These are phyloP conservation scores for Saksenaea vasiformis DNA, from an alignment of 371 early-diverging fungal species.

Conservation along the genomic window DNA sequence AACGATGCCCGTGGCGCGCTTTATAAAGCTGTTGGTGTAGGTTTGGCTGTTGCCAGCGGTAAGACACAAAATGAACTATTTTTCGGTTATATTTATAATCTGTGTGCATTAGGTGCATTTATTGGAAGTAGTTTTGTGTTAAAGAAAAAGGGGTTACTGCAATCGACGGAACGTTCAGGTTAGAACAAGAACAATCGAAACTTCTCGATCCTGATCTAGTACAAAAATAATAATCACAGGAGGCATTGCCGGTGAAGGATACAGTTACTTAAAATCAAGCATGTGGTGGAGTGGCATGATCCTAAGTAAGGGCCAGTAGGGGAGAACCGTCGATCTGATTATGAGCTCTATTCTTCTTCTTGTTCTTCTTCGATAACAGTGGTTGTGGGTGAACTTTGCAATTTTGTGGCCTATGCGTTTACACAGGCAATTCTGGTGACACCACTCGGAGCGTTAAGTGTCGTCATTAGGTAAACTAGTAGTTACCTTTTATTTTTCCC, in stretches of 20 bases:
- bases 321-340: not conserved
- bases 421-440: constrained; percentile 95
- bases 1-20: constrained; percentile 38
- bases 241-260: constrained; percentile 75
- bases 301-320: constrained; percentile 48
- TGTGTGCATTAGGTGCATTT: constrained; percentile 65
- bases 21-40: constrained; percentile 86
- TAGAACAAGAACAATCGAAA: not conserved
- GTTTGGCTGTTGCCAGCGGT: constrained; percentile 77
- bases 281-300: constrained; percentile 97
- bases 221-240: constrained; percentile 20
- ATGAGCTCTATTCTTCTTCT: too few relatives aligned
- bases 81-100: not conserved
- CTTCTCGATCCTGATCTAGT: not conserved
- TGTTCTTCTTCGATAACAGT: constrained; percentile 49
- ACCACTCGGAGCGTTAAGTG: constrained; percentile 93
- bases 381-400: constrained; percentile 87
- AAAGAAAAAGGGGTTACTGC: constrained; percentile 90
- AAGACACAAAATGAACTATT: constrained; percentile 12
- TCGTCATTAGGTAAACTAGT: constrained; percentile 49
- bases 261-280: constrained; percentile 79
- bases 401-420: constrained; percentile 94
- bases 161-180: constrained; percentile 67
- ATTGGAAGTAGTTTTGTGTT: constrained; percentile 92
- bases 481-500: not conserved